A percentile compares a stretch with the other conserved stretches of the same genome.
Conservation (phyloP, 2,329 filamentous ascomycete genomes). For the Diaporthe sp. region DNA sequence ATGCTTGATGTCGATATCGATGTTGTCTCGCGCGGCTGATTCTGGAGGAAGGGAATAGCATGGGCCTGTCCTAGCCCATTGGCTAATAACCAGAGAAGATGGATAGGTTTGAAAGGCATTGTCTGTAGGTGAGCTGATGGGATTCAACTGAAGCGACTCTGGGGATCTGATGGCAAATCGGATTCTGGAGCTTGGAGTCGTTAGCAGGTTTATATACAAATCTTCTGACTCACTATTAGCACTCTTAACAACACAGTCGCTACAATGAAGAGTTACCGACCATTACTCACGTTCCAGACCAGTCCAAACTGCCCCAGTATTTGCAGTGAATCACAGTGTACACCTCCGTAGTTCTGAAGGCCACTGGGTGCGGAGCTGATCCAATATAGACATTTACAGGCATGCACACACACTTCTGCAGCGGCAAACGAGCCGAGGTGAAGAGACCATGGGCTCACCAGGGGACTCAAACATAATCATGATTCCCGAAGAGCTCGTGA, state of each 20-base stretch:
- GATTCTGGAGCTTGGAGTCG: background rate
- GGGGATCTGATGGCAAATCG: background rate
- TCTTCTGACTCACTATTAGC: background rate
- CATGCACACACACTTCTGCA: background rate
- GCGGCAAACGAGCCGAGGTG: background rate
- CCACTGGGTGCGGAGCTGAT: background rate
- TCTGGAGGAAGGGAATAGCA: background rate
- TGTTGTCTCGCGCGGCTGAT: background rate
- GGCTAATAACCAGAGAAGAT: background rate
- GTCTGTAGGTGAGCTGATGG: background rate
- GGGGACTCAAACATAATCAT: background rate
- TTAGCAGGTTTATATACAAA: background rate
- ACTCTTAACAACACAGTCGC: background rate
- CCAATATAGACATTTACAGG: background rate
- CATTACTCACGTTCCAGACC: background rate
- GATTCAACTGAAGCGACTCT: too few relatives aligned
- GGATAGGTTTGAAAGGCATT: background rate
- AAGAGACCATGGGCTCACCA: background rate
- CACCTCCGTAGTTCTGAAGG: background rate
- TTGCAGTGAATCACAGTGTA: background rate
- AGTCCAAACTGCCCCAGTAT: background rate
- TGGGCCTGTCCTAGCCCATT: background rate
- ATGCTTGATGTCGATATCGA: background rate
- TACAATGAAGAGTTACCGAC: background rate
- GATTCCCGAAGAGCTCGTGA: background rate